These are phyloP conservation scores for Berkeleyomyces rouxiae DNA, from an alignment of 2,329 filamentous ascomycete species.

Conservation along the genomic window DNA sequence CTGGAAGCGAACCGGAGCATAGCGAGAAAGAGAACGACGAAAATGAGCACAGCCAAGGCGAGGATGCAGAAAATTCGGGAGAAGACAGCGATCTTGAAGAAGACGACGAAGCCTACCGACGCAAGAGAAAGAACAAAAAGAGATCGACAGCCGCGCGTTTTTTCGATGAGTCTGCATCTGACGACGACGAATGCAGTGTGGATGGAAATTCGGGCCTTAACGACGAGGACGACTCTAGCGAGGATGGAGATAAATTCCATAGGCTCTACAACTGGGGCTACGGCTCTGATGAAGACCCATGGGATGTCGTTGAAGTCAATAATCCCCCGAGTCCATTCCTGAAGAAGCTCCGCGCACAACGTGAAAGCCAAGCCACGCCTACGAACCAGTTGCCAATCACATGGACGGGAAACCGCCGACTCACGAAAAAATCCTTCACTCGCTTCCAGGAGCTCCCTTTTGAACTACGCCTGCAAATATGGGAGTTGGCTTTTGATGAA, in stretches of 20 bases:
- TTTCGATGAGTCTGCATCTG: conserved; percentile 5
- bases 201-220: background rate
- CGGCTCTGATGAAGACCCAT: background rate
- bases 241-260: background rate
- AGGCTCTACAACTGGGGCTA: background rate
- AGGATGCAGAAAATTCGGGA: background rate
- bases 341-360: background rate
- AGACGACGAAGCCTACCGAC: background rate
- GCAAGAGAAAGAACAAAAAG: background rate
- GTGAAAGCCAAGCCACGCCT: background rate
- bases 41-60: background rate
- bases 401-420: conserved; percentile 1
- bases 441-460: conserved; percentile 1
- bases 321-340: background rate
- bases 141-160: background rate
- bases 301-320: background rate
- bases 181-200: background rate
- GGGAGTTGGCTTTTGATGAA: conserved; percentile 10
- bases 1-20: background rate
- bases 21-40: background rate
- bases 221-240: background rate
- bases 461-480: conserved; percentile 5
- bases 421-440: background rate
- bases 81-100: background rate
- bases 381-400: background rate